Evolutionary conservation across 306 rosid genomes (phyloP), one percentile per base, ranked within the genome.

Genomic region (Gastrolobium villosum): DNA sequence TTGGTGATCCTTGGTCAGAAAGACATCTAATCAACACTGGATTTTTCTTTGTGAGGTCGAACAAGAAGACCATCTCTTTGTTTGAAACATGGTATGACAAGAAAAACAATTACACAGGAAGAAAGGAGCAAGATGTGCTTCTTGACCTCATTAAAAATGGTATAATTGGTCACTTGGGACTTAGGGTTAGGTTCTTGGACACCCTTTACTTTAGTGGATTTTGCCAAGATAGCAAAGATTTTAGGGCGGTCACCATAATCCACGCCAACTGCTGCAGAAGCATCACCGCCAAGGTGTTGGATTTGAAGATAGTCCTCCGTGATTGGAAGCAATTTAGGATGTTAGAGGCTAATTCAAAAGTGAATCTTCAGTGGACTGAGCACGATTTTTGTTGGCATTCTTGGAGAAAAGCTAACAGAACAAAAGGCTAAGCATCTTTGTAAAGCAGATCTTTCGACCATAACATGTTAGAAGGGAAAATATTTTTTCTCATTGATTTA

Each of bases 251-350:
- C n/a, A 32, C 68, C 31, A 94, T 88, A 0, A 81, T 94, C 39
- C 99, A 94, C 31, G 94, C 95, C 52, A 92, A 92, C n/a, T 94
- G 99, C 20, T 94, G 99, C 8, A 85, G 89, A 37, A 90, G 90
- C 2, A 90, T 94, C 65, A 72, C 30, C 0, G 95, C 97, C 0
- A 94, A 94, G 78, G 76, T 86, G 4, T 28, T 2, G 0, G 99
- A 94, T 75, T 70, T 94, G 0, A 86, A 78, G 32, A 76, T 72
- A 0, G 74, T 74, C 0, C 86, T 90, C 2, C 59, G 70, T 3
- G 97, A 94, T 46, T 91, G 98, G 98, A 94, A 91, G 88, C 66
- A n/a, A 37, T 94, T 80, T 64, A 82, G 32, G 41, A 79, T 9
- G 5, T 70, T 70, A 6, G 61, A 79, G 7, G 6, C 45, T 10